Evolutionary conservation across 2,329 filamentous ascomycete genomes (phyloP).

Genomic region (Talaromyces atroroseus): DNA sequence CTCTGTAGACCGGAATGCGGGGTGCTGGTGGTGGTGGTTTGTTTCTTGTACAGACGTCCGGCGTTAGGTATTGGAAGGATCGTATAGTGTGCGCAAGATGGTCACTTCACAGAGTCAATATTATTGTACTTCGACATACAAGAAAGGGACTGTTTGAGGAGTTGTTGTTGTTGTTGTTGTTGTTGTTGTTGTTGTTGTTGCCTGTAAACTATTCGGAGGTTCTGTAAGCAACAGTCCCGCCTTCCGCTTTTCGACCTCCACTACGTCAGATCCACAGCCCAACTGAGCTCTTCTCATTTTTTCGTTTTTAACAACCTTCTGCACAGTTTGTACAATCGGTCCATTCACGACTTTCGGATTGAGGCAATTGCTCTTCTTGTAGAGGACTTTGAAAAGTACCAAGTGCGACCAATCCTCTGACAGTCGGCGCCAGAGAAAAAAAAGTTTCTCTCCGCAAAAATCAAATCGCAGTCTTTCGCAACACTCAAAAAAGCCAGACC

Average conservation of each 20-base stretch:
- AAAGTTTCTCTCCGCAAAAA: constrained; percentile 6
- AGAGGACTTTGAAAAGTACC: neutral
- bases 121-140: neutral
- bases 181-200: no score
- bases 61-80: no score
- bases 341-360: neutral
- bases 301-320: neutral
- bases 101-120: neutral
- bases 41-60: no score
- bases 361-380: neutral
- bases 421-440: neutral
- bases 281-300: neutral
- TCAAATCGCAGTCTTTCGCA: neutral
- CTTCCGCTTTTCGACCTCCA: neutral
- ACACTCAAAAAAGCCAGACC: neutral
- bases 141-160: neutral
- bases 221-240: no score
- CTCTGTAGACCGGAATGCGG: no score
- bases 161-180: neutral
- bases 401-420: neutral
- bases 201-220: neutral
- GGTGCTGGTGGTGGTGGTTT: neutral
- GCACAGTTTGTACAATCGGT: neutral
- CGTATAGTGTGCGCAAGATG: no score
- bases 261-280: constrained; percentile 6